Conservation (phyloP, 1,139 yeast genomes). For the Suzukiozyma palmioleophila region DNA sequence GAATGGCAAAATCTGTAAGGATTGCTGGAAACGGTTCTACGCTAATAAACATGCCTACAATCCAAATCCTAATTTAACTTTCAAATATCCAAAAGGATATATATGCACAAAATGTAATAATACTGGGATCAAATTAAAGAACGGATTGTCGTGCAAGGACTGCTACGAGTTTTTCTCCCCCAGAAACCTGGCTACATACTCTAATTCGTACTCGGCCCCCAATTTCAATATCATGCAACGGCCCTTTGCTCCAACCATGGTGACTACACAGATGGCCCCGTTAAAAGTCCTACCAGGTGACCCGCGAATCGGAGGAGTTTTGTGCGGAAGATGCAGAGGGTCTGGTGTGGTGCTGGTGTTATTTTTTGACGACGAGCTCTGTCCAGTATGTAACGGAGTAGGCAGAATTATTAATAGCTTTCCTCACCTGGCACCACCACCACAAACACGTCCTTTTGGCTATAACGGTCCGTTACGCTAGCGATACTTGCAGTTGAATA, state of each 20-base stretch:
- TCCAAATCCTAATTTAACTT: constrained; percentile 36
- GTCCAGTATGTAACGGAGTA: constrained; percentile 61
- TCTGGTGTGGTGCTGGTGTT: constrained; percentile 52
- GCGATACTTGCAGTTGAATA: neutral
- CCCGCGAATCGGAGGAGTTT: constrained; percentile 73
- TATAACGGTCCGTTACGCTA: neutral
- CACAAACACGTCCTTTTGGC: neutral
- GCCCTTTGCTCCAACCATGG: constrained; percentile 4
- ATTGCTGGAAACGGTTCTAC: constrained; percentile 35
- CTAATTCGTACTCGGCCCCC: neutral
- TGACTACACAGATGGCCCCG: constrained; percentile 9
- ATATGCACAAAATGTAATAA: constrained; percentile 70
- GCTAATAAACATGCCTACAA: constrained; percentile 29
- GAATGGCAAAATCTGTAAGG: constrained; percentile 27
- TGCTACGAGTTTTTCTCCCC: constrained; percentile 71
- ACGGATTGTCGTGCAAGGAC: constrained; percentile 62
- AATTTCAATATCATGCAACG: constrained; percentile 5
- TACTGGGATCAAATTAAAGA: constrained; percentile 64
- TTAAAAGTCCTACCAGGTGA: constrained; percentile 71
- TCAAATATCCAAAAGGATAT: constrained; percentile 56
- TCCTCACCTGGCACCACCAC: constrained; percentile 6
- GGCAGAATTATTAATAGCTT: constrained; percentile 43
- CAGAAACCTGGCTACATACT: constrained; percentile 16
- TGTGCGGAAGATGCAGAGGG: constrained; percentile 80
- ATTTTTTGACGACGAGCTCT: constrained; percentile 48